Evolutionary conservation across 495 filamentous ascomycete species (phyloP), one percentile per base, ranked within the genome.

Genomic region (Cercophora sp.): DNA sequence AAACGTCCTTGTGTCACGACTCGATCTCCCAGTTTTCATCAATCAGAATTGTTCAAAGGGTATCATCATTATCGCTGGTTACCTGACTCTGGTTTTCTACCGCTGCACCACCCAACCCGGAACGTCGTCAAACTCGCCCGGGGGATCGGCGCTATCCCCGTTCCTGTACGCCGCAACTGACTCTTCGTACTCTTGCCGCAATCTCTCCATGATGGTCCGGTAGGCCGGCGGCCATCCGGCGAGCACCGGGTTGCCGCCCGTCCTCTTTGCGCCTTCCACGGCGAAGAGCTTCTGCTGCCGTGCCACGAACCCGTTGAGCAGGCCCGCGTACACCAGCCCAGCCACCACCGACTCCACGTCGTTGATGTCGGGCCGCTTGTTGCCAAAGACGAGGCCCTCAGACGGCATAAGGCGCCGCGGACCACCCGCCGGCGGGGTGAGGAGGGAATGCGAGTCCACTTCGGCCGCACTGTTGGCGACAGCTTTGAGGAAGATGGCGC

Each of bases 261-360:
- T 80, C 44, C 78, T 69, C 60, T 87, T 87, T 13, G 88, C 81
- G 5, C 93, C 91, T 23, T 87, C 80, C 29, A 96, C 85, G 4
- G 89, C 91, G 54, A 95, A 94, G 16, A 83, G 81, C 23, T 75
- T 78, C 57, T 84, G 83, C 26, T 77, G 72, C 58, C 93, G 87
- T 9, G 87, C 87, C 19, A 96, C 78, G 57, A 91, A 98, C 4
- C 93, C 93, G 50, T 85, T 83, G 44, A 96, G 76, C n/a, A 96
- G 72, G 6, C 85, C 86, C 65, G 95, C 89, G 23, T 85, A 83
- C 13, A 95, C 78, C 5, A 96, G 72, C 1, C 85, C 86, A 1
- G 87, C 79, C 8, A 94, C 73, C 3, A 89, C 82, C 2, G 78
- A 81, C 68, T 96, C 93, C n/a, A 96, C 75, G 56, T 85, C 85